Evolutionary conservation across 371 early-diverging fungal genomes (phyloP), one percentile per base, ranked within the genome.

Genomic region (Mortierella sp.): DNA sequence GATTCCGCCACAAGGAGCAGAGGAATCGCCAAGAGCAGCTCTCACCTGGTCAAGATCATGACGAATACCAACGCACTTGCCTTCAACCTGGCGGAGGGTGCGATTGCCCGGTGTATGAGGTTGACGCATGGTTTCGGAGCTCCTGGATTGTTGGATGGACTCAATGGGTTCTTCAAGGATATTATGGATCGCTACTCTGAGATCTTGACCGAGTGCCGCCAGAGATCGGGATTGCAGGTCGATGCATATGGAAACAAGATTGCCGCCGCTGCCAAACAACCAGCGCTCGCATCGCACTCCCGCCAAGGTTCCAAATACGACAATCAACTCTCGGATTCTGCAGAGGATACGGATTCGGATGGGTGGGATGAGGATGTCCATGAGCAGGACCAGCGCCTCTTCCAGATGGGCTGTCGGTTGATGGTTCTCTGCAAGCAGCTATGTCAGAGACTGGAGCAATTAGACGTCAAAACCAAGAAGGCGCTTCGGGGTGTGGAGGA

Each of bases 91-190:
- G 89, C 90, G 0, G 91, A 91, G 5, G 88, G 85, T 1, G 89
- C 92, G 1, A 76, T 92, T 26, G 80, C 80, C 6, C 89, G 94
- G 28, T 93, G 94, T 67, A 82, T 91, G 61, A 85, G 82, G 5
- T 87, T 95, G 70, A 95, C 95, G 0, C 90, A 89, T 73, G 95
- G 94, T 1, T 92, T 91, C 76, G 94, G 91, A 0, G 88, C 83
- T 11, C 88, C 88, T 6, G 94, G 89, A n/a, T 78, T 92, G 73
- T 74, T 92, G 31, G 88, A 90, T 9, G 90, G 88, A 5, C 69
- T 93, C 64, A 91, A 92, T 76, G 82, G 80, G 46, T 93, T 88
- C 57, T 89, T 95, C 50, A 80, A 74, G 28, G 81, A 85, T 10
- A 88, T 90, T 24, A 79, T 91, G 69, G 83, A 80, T 51, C 88